These are phyloP conservation scores for Mrakia hoshinonis DNA, from an alignment of 768 basidiomycete species.

Conservation along the genomic window DNA sequence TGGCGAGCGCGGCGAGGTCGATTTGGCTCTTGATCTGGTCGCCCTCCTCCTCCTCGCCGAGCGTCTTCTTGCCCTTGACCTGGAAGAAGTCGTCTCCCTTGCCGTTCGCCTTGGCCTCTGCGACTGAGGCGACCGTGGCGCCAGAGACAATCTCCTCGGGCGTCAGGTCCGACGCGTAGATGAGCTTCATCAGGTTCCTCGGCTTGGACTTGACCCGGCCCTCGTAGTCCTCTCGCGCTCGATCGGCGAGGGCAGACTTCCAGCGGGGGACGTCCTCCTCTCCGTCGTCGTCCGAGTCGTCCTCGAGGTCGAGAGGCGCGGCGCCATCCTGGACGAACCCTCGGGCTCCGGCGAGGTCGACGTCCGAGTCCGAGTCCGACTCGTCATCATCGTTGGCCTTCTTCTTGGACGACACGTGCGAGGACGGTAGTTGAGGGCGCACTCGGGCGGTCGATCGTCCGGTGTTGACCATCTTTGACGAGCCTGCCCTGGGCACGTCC, in stretches of 20 bases:
- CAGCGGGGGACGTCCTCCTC: slow-evolving; percentile 56
- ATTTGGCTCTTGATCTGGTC: slow-evolving; percentile 63
- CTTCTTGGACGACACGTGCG: slow-evolving; percentile 20
- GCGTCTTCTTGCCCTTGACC: slow-evolving; percentile 30
- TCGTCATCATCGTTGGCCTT: slow-evolving; percentile 41
- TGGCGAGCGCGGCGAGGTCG: slow-evolving; percentile 47
- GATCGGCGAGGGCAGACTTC: slow-evolving; percentile 58
- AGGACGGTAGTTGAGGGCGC: slow-evolving; percentile 22
- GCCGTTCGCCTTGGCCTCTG: neutral
- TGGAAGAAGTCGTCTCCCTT: slow-evolving; percentile 35
- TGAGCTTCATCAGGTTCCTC: slow-evolving; percentile 74
- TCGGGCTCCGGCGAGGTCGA: slow-evolving; percentile 40
- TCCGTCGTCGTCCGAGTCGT: slow-evolving; percentile 43
- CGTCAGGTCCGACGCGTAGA: slow-evolving; percentile 63
- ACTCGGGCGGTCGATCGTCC: slow-evolving; percentile 20
- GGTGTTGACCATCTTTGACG: slow-evolving; percentile 13
- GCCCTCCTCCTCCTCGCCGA: slow-evolving; percentile 47
- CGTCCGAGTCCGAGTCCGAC: slow-evolving; percentile 38
- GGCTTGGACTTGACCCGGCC: slow-evolving; percentile 44
- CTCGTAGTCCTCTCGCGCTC: slow-evolving; percentile 48
- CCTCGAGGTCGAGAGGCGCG: slow-evolving; percentile 46
- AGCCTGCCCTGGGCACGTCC: slow-evolving; percentile 24
- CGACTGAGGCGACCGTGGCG: neutral
- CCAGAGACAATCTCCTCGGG: slow-evolving; percentile 55
- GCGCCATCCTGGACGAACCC: slow-evolving; percentile 51